These are phyloP conservation scores for Scutellaria minor DNA, from an alignment of 257 asterid genomes.

Conservation along the genomic window DNA sequence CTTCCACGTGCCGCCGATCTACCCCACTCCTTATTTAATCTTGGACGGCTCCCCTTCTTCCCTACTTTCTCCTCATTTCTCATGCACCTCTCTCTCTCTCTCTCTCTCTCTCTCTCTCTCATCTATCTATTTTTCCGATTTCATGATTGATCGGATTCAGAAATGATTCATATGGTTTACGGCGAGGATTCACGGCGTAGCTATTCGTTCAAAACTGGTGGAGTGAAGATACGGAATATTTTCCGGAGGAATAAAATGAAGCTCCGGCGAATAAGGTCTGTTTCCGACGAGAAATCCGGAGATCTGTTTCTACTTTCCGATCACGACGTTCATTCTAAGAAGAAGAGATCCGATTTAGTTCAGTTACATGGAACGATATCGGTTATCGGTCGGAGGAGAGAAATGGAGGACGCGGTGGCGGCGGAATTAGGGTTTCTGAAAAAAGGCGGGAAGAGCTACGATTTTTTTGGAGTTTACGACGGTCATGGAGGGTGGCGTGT, in stretches of 20 bases:
- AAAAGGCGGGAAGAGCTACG: conserved; percentile 42
- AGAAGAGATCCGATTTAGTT: conserved; percentile 26
- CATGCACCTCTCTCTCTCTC: conserved; percentile 29
- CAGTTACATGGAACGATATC: conserved; percentile 51
- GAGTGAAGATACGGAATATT: not conserved
- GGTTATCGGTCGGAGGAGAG: conserved; percentile 65
- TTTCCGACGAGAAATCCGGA: conserved; percentile 15
- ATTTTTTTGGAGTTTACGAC: conserved; percentile 73
- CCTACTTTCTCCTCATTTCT: not conserved
- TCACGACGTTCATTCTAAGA: conserved; percentile 3
- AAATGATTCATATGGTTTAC: conserved; percentile 29
- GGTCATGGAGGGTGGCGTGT: conserved; percentile 82
- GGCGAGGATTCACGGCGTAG: conserved; percentile 16
- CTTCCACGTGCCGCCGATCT: conserved; percentile 31
- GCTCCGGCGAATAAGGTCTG: conserved; percentile 32
- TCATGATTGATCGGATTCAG: not conserved
- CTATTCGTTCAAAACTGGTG: conserved; percentile 4
- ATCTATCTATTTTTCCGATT: not conserved
- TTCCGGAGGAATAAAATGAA: conserved; percentile 40
- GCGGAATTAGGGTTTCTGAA: conserved; percentile 49
- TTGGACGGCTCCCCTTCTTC: conserved; percentile 23
- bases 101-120: not conserved
- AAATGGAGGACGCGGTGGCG: conserved; percentile 80
- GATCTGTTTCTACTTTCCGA: conserved; percentile 3
- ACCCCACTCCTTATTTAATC: conserved; percentile 11